These are phyloP conservation scores for Verbascum thapsus DNA, from an alignment of 257 asterid species.

Conservation along the genomic window DNA sequence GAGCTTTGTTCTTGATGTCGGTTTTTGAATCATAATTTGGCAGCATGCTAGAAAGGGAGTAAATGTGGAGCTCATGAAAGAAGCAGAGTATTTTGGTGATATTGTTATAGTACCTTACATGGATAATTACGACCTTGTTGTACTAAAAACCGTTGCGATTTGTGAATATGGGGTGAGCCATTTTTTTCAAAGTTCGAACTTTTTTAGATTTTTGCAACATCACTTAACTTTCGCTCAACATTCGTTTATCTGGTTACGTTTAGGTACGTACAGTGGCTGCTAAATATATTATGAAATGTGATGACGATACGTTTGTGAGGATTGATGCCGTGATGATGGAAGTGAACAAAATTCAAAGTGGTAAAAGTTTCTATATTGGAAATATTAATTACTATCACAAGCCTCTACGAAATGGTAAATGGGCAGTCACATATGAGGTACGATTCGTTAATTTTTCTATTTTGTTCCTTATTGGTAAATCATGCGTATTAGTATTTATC, in stretches of 20 bases:
- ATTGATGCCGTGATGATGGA: constrained; percentile 78
- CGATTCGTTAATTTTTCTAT: constrained; percentile 15
- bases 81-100: constrained; percentile 88
- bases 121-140: constrained; percentile 97
- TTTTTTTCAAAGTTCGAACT: constrained; percentile 14
- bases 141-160: constrained; percentile 86
- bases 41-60: constrained; percentile 90
- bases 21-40: too few species aligned
- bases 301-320: constrained; percentile 95
- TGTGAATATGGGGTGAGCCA: constrained; percentile 94
- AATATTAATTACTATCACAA: constrained; percentile 88
- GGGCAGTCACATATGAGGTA: constrained; percentile 99
- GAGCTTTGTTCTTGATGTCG: constrained; percentile 21
- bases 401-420: constrained; percentile 94
- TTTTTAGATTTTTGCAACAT: constrained; percentile 22
- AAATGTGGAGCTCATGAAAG: constrained; percentile 84
- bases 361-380: constrained; percentile 77
- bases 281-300: constrained; percentile 90
- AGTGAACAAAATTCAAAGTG: constrained; percentile 54
- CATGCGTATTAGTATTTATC: neutral
- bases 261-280: constrained; percentile 73
- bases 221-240: constrained; percentile 13
- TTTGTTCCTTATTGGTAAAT: neutral
- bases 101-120: constrained; percentile 87
- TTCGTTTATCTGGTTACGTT: constrained; percentile 28